Conservation (phyloP, 23 red algal genomes). For the Gracilaria domingensis region DNA sequence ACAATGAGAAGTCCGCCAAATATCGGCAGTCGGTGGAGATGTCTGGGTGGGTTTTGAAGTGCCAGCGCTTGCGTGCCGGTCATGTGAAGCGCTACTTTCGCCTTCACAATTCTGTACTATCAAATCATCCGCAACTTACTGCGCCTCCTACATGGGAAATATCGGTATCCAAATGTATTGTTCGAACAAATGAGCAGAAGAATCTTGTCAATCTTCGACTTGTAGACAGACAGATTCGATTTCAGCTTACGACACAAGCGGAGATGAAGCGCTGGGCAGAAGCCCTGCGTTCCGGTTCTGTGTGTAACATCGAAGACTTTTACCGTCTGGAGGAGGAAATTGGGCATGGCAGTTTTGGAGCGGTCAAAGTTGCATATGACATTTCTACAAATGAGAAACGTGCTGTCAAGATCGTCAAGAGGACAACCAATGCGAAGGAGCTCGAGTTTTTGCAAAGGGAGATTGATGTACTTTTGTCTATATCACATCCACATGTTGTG, state of each 20-base stretch:
- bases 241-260: conserved; percentile 48
- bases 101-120: conserved; percentile 41
- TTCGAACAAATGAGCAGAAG: conserved; percentile 35
- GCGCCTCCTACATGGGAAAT: conserved; percentile 58
- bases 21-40: conserved; percentile 64
- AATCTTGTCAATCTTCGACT: conserved; percentile 41
- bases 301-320: conserved; percentile 69
- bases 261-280: conserved; percentile 58
- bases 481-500: conserved; percentile 72
- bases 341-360: conserved; percentile 63
- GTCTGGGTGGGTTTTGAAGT: conserved; percentile 73
- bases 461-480: conserved; percentile 68
- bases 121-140: conserved; percentile 60
- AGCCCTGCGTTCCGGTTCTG: conserved; percentile 40
- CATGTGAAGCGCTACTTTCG: conserved; percentile 58
- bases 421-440: conserved; percentile 66
- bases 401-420: conserved; percentile 76
- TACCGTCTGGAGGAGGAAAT: conserved; percentile 55
- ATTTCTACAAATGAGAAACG: conserved; percentile 60
- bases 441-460: conserved; percentile 78
- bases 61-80: conserved; percentile 19
- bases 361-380: conserved; percentile 45
- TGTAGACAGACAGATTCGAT: conserved; percentile 49
- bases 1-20: conserved; percentile 16
- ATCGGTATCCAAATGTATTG: conserved; percentile 63